These are phyloP conservation scores for Paxillus ammoniavirescens DNA, from an alignment of 768 basidiomycete genomes.

Conservation along the genomic window DNA sequence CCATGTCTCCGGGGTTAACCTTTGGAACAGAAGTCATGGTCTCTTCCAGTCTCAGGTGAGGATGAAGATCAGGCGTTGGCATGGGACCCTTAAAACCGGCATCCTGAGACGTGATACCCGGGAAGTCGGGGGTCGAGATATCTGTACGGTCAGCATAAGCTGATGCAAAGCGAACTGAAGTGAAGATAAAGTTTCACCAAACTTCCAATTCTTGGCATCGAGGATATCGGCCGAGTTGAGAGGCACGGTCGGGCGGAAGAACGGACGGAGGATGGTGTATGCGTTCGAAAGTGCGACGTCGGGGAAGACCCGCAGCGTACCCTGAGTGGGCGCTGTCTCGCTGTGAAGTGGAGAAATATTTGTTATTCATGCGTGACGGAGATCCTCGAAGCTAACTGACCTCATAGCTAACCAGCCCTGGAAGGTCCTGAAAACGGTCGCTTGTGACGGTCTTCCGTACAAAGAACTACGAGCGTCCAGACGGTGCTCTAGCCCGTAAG, in stretches of 20 bases:
- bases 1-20: conserved; percentile 74
- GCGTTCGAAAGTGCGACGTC: conserved; percentile 64
- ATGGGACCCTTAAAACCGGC: conserved; percentile 37
- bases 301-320: conserved; percentile 69
- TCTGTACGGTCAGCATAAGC: conserved; percentile 32
- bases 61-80: conserved; percentile 58
- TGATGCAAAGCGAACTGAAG: conserved; percentile 19
- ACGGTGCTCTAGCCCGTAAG: conserved; percentile 60
- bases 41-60: conserved; percentile 59
- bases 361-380: neutral
- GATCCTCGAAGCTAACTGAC: conserved; percentile 30
- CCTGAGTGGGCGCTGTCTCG: conserved; percentile 66
- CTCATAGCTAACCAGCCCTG: conserved; percentile 79
- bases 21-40: conserved; percentile 72
- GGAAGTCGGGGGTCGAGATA: conserved; percentile 47
- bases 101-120: conserved; percentile 38
- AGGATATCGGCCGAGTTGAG: conserved; percentile 41
- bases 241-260: conserved; percentile 57
- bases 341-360: conserved; percentile 26
- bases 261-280: conserved; percentile 72
- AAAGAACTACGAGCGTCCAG: conserved; percentile 61
- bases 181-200: conserved; percentile 32
- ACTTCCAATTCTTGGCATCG: conserved; percentile 53
- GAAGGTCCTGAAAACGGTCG: conserved; percentile 59
- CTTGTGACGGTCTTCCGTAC: conserved; percentile 56